A percentile compares a stretch with the other conserved stretches of the same genome.
phyloP scores from a whole-genome alignment of 2,329 filamentous ascomycete genomes.

The Fusarium scirpi region DNA sequence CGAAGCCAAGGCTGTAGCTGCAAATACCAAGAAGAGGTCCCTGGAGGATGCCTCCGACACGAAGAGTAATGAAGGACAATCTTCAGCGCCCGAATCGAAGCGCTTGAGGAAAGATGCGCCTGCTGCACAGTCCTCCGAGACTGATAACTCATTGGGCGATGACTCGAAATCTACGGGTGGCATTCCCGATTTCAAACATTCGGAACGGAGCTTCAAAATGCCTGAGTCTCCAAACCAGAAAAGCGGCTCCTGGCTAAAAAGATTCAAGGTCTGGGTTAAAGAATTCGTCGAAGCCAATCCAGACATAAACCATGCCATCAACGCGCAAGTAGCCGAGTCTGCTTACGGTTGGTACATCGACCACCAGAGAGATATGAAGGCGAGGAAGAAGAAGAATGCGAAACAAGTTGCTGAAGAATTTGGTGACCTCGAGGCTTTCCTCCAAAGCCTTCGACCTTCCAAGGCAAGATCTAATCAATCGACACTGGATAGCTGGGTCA shows the following conservation, averaged over 20 bases:
- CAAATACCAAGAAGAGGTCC: conserved; percentile 46
- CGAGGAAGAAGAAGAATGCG: conserved; percentile 50
- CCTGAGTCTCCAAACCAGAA: conserved; percentile 46
- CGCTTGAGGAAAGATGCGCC: conserved; percentile 35
- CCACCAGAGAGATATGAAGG: conserved; percentile 47
- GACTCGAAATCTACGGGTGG: conserved; percentile 19
- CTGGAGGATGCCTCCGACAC: conserved; percentile 42
- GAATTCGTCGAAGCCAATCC: conserved; percentile 49
- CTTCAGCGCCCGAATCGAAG: conserved; percentile 35
- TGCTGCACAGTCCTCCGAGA: conserved; percentile 14
- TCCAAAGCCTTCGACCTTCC: conserved; percentile 35
- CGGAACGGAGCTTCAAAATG: conserved; percentile 43
- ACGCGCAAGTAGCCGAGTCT: conserved; percentile 38
- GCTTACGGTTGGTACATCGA: conserved; percentile 52
- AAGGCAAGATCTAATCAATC: conserved; percentile 5
- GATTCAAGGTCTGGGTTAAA: conserved; percentile 53
- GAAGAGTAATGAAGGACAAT: conserved; percentile 12
- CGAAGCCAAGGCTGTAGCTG: neutral
- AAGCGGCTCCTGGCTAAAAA: conserved; percentile 51
- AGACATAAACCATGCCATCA: conserved; percentile 39
- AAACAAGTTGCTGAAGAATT: conserved; percentile 48
- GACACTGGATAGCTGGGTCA: conserved; percentile 18
- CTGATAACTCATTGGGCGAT: conserved; percentile 42
- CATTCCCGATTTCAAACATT: conserved; percentile 39
- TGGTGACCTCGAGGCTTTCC: conserved; percentile 41